These are phyloP conservation scores for Hygrophoropsis aurantiaca DNA, from an alignment of 768 basidiomycete species.

Conservation along the genomic window DNA sequence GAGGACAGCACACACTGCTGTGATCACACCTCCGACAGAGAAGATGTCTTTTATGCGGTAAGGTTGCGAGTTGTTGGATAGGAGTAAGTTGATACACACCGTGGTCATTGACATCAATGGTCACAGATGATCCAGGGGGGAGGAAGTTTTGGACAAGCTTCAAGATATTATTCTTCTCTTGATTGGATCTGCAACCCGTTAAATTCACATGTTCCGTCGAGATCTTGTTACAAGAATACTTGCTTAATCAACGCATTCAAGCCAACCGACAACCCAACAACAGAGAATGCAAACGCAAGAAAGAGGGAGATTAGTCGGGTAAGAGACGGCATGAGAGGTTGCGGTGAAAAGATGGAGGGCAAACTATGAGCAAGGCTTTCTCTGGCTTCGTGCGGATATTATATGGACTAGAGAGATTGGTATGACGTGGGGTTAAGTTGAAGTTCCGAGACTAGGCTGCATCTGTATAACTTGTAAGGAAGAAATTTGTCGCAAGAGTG, in stretches of 20 bases:
- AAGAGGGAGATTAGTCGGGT: constrained; percentile 24
- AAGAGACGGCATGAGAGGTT: constrained; percentile 6
- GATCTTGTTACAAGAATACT: not conserved
- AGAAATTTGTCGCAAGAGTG: too few species aligned
- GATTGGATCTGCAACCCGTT: constrained; percentile 15
- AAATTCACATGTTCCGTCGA: not conserved
- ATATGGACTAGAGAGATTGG: too few species aligned
- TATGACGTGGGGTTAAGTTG: too few species aligned
- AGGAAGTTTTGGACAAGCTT: not conserved
- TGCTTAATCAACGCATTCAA: constrained; percentile 22
- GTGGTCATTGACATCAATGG: constrained; percentile 7
- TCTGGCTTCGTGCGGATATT: too few species aligned
- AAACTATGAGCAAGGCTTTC: not conserved
- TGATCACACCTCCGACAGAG: constrained; percentile 35
- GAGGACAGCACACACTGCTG: constrained; percentile 34
- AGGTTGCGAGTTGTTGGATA: not conserved
- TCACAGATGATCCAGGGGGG: constrained; percentile 6
- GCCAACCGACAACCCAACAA: constrained; percentile 17
- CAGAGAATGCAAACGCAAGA: constrained; percentile 31
- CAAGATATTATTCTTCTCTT: constrained; percentile 9
- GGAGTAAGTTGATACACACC: constrained; percentile 8
- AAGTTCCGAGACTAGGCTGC: too few species aligned
- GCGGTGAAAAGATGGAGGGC: too few species aligned
- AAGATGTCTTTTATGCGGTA: constrained; percentile 41
- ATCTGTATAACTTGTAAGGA: too few species aligned